Evolutionary conservation across 2,329 filamentous ascomycete species (phyloP), one percentile per base, ranked within the genome.

Genomic region (Chaetothyriales sp.): DNA sequence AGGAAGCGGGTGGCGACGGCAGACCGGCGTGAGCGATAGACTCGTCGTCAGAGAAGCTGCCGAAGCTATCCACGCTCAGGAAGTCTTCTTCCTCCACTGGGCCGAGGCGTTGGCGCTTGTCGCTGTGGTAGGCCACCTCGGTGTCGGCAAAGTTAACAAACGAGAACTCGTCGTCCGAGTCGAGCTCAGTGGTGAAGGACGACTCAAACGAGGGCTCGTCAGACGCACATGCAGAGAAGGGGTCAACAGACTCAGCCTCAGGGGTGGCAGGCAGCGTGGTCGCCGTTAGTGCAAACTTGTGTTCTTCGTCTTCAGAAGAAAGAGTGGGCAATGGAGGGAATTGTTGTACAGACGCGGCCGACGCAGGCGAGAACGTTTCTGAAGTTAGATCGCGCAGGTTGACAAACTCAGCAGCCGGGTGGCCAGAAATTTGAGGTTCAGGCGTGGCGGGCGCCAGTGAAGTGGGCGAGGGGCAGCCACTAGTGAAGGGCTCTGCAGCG

Each of bases 341-440:
- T 71, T 74, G 43, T 46, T 62, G 59, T 48, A 58, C 61, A 51
- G 53, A 76, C 46, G 65, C 60, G 37, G 63, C 57, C 63, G 73
- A 66, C 49, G 65, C 60, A 20, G 64, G 59, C 51, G 69, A 68
- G 50, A 72, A 76, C 43, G 72, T 65, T 54, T 73, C 73, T 33
- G 95, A 86, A 18, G 86, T 94, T 58, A 95, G 73, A 65, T 94
- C 87, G 64, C 89, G 83, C 33, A 90, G 89, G 65, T 95, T 89
- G 69, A 90, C 95, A 67, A 92, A 94, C 70, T 88, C 83, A 60
- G 88, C 77, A 67, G 88, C 83, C 13, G 59, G 60, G 78, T 75
- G 64, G 62, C 78, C 75, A 60, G 63, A 57, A 66, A 61, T 50
- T 51, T 58, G 58, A 22, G 60, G 60, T 48, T 56, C 55, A 19